Evolutionary conservation across 192 early-diverging fungal species (phyloP), one percentile per base, ranked within the genome.

Genomic region (Coemansia sp.): DNA sequence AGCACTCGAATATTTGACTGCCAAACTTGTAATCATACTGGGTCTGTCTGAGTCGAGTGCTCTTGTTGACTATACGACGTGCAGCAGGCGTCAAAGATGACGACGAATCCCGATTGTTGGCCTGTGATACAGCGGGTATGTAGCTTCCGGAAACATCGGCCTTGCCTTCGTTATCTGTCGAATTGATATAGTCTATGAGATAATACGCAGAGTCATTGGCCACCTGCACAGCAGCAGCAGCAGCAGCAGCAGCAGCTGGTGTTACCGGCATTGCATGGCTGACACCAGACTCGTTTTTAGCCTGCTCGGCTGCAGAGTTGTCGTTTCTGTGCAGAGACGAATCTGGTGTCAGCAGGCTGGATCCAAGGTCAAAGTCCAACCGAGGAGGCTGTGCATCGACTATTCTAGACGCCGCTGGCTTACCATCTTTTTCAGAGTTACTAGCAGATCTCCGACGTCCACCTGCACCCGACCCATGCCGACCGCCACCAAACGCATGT

Each of bases 1-100:
- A 55, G 52, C 74, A 73, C 61, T 81, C 79, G 51, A 81, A 81
- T 38, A 81, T 81, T 67, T 81, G 79, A 67, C 79, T 81, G 35
- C 79, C 79, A 67, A 73, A 81, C 34, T 73, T 81, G 71, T 81
- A 81, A 36, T 81, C 79, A 58, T 81, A 81, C 71, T 73, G 79
- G 35, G 79, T 81, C 74, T 81, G 79, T 55, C 79, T 70, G 67
- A 61, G 39, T 37, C 70, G 70, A 17, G 79, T 81, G 61, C 74
- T 81, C 57, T 64, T 68, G 61, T 81, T 81, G 28, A 81, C 66
- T 14, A 81, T 45, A 9, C 74, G 79, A 11, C 79, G 74, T 20
- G 79, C 79, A 12, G 17, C 59, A 43, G 41, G 35, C 17, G 35
- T 11, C 22, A 34, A 14, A 52, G 51, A 52, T 52, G 15, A 6